These are phyloP conservation scores for Ceratobasidium theobromae DNA, from an alignment of 1,284 basidiomycete genomes.

Conservation along the genomic window DNA sequence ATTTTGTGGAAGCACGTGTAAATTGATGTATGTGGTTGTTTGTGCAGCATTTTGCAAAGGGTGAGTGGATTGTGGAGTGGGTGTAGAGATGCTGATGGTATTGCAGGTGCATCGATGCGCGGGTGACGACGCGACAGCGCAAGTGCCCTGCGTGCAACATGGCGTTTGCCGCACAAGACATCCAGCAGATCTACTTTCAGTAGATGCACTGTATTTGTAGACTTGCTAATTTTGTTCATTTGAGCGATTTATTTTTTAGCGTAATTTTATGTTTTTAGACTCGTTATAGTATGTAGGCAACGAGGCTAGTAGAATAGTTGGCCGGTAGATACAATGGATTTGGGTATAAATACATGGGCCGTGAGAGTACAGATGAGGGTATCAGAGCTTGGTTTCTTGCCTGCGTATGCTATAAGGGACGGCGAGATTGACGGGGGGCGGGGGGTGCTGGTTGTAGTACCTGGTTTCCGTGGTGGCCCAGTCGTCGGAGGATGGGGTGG, in stretches of 20 bases:
- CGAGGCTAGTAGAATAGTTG: neutral
- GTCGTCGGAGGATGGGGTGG: no score
- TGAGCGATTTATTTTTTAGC: no score
- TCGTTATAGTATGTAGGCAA: neutral
- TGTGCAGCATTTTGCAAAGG: conserved; percentile 80
- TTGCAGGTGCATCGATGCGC: conserved; percentile 70
- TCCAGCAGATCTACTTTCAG: conserved; percentile 84
- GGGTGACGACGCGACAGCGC: conserved; percentile 87
- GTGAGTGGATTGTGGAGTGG: conserved; percentile 40
- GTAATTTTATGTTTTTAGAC: conserved; percentile 25
- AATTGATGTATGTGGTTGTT: conserved; percentile 32
- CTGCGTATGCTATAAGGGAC: conserved; percentile 33
- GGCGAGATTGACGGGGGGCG: conserved; percentile 36
- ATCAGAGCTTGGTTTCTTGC: conserved; percentile 34
- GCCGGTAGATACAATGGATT: neutral
- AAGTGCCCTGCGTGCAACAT: conserved; percentile 93
- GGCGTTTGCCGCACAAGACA: conserved; percentile 84
- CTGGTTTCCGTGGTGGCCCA: conserved; percentile 34
- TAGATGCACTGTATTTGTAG: conserved; percentile 42
- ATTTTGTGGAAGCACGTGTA: conserved; percentile 12
- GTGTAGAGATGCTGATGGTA: neutral
- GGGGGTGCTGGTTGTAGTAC: conserved; percentile 37
- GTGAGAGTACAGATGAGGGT: neutral
- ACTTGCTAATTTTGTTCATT: no score
- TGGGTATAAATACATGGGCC: neutral